Evolutionary conservation across 2,329 filamentous ascomycete genomes (phyloP), one percentile per base, ranked within the genome.

Genomic region (Helotiales sp.): DNA sequence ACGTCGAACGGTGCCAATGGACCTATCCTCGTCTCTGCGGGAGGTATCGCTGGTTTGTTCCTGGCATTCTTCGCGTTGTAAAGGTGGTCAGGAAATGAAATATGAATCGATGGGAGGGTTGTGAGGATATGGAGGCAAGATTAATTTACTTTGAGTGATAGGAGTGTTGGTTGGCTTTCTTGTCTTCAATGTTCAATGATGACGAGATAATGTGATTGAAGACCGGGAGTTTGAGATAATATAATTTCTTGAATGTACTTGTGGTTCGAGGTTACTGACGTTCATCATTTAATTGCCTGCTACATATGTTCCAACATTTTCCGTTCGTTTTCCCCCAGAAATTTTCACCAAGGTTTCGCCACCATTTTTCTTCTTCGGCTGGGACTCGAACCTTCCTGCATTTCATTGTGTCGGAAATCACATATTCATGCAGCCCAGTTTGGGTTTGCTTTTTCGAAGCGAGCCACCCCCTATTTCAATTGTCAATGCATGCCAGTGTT

Each of bases 51-150:
- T 17, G 59, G 43, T 50, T 10, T 61, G 4, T 49, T 50, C 28
- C 13, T 61, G 59, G 59, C 59, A 11, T 61, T 61, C 45, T 52
- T 61, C 20, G 59, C 45, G 5, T 49, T 61, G 52, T 57, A 57
- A 22, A 34, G 11, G 34, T 26, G 30, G 45, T 24, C 4, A 49
- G 2, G n/a, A 17, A 26, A 13, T 5, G 30, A 11, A 34, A 34
- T 6, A 34, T 5, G 30, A 17, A 4, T 4, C n/a, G 40, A 3
- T 2, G 40, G 40, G 40, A 13, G 11, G n/a, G 40, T 43, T 43
- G 40, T 2, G 15, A 40, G 8, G 11, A 8, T 13, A 40, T 11
- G 11, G 40, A 15, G 40, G 8, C 11, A 34, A n/a, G n/a, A n/a
- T 43, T 20, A 4, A n/a, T 43, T 17, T 20, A 43, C 40, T n/a